Evolutionary conservation across 257 asterid species (phyloP), one percentile per base, ranked within the genome.

Genomic region (Ilex asprella): DNA sequence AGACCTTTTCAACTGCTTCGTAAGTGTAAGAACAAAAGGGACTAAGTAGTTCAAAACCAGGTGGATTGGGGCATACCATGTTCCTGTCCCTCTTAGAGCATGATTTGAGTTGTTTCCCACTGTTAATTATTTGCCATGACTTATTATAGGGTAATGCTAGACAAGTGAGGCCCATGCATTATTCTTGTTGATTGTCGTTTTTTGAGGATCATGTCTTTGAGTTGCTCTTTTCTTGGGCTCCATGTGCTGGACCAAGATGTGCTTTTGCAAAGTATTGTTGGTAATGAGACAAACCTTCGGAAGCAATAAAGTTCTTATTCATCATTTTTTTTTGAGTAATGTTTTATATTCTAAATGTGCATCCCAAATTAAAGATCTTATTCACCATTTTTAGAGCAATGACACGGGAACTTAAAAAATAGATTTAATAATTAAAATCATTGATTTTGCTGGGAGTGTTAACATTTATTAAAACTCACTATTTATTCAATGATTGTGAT

Each of bases 161-260:
- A 74, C 79, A 65, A 67, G 29, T 29, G 59, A 61, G 75, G 51
- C 39, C 75, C 70, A 29, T 56, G 55, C 60, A 69, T 74, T 75
- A 75, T 70, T 66, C 75, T 61, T 66, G 56, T 35, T 74, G 76
- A 56, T 61, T 70, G 72, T 75, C 66, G n/a, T 73, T 70, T 71
- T 75, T 62, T 55, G 68, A 57, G 70, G 62, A 70, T 62, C 66
- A 47, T 63, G 56, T 56, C 68, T 63, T 41, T 59, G 77, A 70
- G 63, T 71, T 71, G 71, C 77, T 21, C 31, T 71, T 75, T 55
- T 75, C 80, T 67, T 67, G 77, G 80, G 80, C 72, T 75, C 80
- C 80, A 75, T 71, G 59, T 71, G 76, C 52, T 55, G 54, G 13
- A 31, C 30, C 12, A 16, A 61, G 32, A 31, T 57, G 46, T 63